These are phyloP conservation scores for Populus trichocarpa DNA, from an alignment of 441 rosid species.

Conservation along the genomic window DNA sequence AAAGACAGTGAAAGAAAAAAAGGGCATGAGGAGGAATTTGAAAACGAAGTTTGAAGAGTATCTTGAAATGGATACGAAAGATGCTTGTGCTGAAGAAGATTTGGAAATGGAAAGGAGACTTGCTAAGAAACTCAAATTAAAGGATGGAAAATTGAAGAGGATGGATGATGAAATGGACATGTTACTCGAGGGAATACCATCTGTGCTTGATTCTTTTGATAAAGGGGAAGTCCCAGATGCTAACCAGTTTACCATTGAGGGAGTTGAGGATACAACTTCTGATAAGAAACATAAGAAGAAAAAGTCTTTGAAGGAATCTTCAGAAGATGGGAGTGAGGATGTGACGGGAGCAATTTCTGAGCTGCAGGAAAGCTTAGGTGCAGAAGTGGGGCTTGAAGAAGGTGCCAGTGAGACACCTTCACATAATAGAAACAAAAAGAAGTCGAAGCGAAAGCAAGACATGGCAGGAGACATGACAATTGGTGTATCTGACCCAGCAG, in stretches of 20 bases:
- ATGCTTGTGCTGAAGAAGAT: constrained; percentile 44
- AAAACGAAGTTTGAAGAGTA: constrained; percentile 77
- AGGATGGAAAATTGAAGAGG: constrained; percentile 61
- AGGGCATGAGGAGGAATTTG: constrained; percentile 29
- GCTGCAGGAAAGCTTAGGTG: constrained; percentile 25
- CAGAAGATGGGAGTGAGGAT: constrained; percentile 26
- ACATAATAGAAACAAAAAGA: constrained; percentile 35
- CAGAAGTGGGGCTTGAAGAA: constrained; percentile 27
- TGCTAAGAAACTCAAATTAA: constrained; percentile 81
- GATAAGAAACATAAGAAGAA: constrained; percentile 36
- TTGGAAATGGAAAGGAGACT: constrained; percentile 67
- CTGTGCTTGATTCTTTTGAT: constrained; percentile 33
- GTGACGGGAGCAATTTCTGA: constrained; percentile 24
- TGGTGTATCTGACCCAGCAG: constrained; percentile 25
- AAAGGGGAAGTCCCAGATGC: constrained; percentile 20
- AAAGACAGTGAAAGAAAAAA: constrained; percentile 27
- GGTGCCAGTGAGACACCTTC: constrained; percentile 20
- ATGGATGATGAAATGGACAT: constrained; percentile 59
- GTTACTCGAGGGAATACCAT: constrained; percentile 47
- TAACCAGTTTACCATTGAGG: constrained; percentile 20
- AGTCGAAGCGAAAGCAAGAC: constrained; percentile 29
- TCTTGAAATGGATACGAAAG: constrained; percentile 52
- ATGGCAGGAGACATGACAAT: constrained; percentile 15
- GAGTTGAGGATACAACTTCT: constrained; percentile 15
- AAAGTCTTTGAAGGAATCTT: constrained; percentile 19